Percentiles rank a stretch among this genome's conserved stretches.
phyloP scores from a whole-genome alignment of 768 basidiomycete species.

The Lactarius akahatsu region DNA sequence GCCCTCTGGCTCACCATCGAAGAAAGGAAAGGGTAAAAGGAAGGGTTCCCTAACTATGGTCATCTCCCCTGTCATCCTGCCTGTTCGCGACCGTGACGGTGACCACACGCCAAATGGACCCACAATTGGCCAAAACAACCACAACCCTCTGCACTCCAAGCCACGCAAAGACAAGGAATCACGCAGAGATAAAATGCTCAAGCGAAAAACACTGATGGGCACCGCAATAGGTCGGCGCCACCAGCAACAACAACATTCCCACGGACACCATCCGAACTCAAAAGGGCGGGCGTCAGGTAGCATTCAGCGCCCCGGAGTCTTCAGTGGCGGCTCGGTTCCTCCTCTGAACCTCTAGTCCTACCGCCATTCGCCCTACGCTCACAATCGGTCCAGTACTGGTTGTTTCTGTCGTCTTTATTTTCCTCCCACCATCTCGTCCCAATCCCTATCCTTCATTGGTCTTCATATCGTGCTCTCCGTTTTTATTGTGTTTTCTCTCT shows the following conservation, averaged over 20 bases:
- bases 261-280: constrained; percentile 63
- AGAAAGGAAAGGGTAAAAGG: constrained; percentile 37
- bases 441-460: neutral
- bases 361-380: neutral
- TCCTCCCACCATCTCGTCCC: neutral
- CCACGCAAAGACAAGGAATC: constrained; percentile 55
- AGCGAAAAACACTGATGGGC: constrained; percentile 53
- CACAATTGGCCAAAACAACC: constrained; percentile 33
- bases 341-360: constrained; percentile 27
- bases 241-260: constrained; percentile 50
- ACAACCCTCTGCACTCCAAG: constrained; percentile 46
- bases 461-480: neutral
- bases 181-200: constrained; percentile 59
- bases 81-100: constrained; percentile 47
- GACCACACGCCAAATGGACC: constrained; percentile 54
- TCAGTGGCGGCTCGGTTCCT: constrained; percentile 30
- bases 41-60: constrained; percentile 36
- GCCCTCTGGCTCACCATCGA: constrained; percentile 28
- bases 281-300: constrained; percentile 57
- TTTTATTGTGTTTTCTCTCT: neutral
- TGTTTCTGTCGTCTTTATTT: neutral
- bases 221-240: constrained; percentile 39
- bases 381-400: constrained; percentile 8
- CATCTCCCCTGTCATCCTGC: constrained; percentile 53
- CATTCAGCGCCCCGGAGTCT: constrained; percentile 47